Percentiles rank a stretch among this genome's conserved stretches.
Conservation (phyloP, 1,284 basidiomycete genomes). For the Erythrobasidium hasegawianum region DNA sequence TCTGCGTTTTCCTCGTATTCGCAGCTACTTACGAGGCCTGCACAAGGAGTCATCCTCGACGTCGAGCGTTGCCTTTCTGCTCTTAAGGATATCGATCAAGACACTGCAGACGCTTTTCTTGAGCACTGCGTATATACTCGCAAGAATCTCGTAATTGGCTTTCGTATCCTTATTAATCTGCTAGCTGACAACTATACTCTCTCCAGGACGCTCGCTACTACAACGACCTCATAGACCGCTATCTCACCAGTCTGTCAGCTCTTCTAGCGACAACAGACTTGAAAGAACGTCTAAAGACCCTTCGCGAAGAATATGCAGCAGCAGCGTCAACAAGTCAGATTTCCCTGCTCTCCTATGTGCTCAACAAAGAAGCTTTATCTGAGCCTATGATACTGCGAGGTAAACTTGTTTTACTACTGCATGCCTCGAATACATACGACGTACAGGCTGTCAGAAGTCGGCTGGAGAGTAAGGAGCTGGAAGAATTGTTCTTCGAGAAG, state of each 20-base stretch:
- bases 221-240: slow-evolving; percentile 39
- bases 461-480: background rate
- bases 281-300: slow-evolving; percentile 27
- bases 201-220: slow-evolving; percentile 30
- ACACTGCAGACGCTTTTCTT: slow-evolving; percentile 65
- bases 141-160: background rate
- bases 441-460: background rate
- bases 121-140: slow-evolving; percentile 54
- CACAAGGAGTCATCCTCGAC: slow-evolving; percentile 54
- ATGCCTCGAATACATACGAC: slow-evolving; percentile 13
- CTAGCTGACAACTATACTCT: too few species aligned
- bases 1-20: too few species aligned
- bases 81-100: slow-evolving; percentile 48
- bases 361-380: background rate
- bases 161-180: too few species aligned
- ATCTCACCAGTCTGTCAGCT: slow-evolving; percentile 30
- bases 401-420: slow-evolving; percentile 20
- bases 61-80: slow-evolving; percentile 48
- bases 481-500: slow-evolving; percentile 12
- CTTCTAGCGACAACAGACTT: slow-evolving; percentile 48
- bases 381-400: slow-evolving; percentile 10
- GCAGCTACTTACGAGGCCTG: slow-evolving; percentile 58
- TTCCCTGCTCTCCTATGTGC: slow-evolving; percentile 11
- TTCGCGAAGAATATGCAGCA: slow-evolving; percentile 13
- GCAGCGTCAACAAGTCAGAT: slow-evolving; percentile 4